These are phyloP conservation scores for Ceratobasidium papillatum DNA, from an alignment of 1,284 basidiomycete species.

Conservation along the genomic window DNA sequence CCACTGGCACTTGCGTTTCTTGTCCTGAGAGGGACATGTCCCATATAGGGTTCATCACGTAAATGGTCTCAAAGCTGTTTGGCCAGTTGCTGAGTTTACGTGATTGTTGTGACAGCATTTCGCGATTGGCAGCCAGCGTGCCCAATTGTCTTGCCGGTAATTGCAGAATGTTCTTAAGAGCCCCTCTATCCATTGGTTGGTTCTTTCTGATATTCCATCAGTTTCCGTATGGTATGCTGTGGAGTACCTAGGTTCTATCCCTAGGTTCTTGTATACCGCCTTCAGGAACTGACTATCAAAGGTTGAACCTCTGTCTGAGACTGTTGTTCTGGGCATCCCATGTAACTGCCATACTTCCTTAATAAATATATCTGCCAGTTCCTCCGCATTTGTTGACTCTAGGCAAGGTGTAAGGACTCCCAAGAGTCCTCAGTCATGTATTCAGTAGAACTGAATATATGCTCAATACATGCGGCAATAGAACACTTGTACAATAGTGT, in stretches of 20 bases:
- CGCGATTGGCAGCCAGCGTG: conserved; percentile 9
- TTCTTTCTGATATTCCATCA: too few relatives aligned
- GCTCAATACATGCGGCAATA: too few relatives aligned
- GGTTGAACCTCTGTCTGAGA: conserved; percentile 49
- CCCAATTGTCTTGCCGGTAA: conserved; percentile 33
- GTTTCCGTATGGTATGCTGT: too few relatives aligned
- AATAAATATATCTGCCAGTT: conserved; percentile 41
- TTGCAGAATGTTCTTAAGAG: conserved; percentile 46
- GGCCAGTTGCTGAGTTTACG: conserved; percentile 7
- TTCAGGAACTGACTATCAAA: conserved; percentile 48
- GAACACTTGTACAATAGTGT: too few relatives aligned
- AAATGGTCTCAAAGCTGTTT: conserved; percentile 20
- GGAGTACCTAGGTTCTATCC: too few relatives aligned
- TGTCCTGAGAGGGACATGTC: not conserved
- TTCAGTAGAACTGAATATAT: too few relatives aligned
- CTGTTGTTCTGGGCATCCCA: conserved; percentile 47
- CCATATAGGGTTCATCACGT: conserved; percentile 35
- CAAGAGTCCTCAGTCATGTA: too few relatives aligned
- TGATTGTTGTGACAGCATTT: conserved; percentile 38
- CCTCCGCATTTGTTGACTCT: conserved; percentile 40
- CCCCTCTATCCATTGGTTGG: conserved; percentile 48
- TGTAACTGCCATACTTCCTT: conserved; percentile 31
- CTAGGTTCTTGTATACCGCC: conserved; percentile 48
- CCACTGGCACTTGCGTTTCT: not conserved
- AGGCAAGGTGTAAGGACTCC: conserved; percentile 53